These are phyloP conservation scores for Xanthoceras sorbifolium DNA, from an alignment of 345 rosid genomes.

Conservation along the genomic window DNA sequence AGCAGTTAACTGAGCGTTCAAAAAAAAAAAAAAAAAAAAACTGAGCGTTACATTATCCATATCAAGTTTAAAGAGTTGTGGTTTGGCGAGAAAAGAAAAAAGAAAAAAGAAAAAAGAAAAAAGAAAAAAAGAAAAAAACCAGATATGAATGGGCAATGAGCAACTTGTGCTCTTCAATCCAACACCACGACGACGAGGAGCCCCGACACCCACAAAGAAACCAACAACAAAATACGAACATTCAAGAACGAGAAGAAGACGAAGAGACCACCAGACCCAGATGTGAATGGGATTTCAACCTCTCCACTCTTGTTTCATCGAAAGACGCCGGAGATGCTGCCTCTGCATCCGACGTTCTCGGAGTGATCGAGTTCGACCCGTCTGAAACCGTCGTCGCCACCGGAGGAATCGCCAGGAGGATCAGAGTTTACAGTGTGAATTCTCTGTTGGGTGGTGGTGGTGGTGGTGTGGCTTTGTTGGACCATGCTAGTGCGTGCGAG, in stretches of 20 bases:
- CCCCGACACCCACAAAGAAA: constrained; percentile 6
- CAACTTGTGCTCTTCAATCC: constrained; percentile 24
- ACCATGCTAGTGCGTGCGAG: constrained; percentile 55
- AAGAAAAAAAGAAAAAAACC: not conserved
- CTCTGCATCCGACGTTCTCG: constrained; percentile 64
- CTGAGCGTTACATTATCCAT: constrained; percentile 18
- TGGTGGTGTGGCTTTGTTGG: constrained; percentile 21
- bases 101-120: not conserved
- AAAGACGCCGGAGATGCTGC: constrained; percentile 22
- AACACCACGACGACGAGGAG: not conserved
- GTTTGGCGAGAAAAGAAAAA: constrained; percentile 39
- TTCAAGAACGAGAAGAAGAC: constrained; percentile 13
- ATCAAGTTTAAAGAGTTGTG: constrained; percentile 1
- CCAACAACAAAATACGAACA: constrained; percentile 14
- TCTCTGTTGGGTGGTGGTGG: constrained; percentile 32
- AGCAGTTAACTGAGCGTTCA: too few relatives aligned
- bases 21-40: not conserved
- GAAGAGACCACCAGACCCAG: constrained; percentile 21
- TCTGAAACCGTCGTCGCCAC: constrained; percentile 61
- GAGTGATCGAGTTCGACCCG: constrained; percentile 76
- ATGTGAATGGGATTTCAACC: constrained; percentile 71
- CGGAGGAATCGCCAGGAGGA: constrained; percentile 84
- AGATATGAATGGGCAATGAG: constrained; percentile 68
- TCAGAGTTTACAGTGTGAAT: constrained; percentile 56
- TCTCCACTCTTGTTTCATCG: constrained; percentile 53